These are phyloP conservation scores for Eimeria praecox DNA, from an alignment of 169 alveolate species.

Conservation along the genomic window DNA sequence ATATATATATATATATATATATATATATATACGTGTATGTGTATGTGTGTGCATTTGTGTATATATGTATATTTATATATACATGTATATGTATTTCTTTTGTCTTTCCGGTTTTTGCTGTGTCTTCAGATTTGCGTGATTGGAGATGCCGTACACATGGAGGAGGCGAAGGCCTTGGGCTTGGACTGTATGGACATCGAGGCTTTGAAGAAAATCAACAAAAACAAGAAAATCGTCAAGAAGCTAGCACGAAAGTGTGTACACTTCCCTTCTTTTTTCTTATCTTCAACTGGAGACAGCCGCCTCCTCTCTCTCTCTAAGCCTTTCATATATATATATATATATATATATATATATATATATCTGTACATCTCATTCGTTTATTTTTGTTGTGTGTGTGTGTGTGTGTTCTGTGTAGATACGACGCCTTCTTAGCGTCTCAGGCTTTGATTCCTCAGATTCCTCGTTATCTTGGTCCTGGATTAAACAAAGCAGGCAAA, in stretches of 20 bases:
- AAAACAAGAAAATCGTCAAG: conserved; percentile 99
- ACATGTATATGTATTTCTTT: background rate
- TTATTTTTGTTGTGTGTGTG: background rate
- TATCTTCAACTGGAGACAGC: background rate
- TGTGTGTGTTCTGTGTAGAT: conserved; percentile 86
- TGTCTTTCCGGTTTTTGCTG: background rate
- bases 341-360: no score
- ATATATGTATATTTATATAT: no score
- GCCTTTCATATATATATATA: no score
- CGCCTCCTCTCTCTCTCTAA: background rate
- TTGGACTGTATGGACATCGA: conserved; percentile 98
- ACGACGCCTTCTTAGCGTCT: conserved; percentile 98
- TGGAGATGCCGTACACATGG: conserved; percentile 99
- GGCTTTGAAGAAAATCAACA: conserved; percentile 99
- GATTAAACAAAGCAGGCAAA: conserved; percentile 99
- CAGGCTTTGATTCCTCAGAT: conserved; percentile 99
- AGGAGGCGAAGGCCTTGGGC: conserved; percentile 97
- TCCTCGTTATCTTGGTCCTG: conserved; percentile 99
- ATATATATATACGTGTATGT: no score
- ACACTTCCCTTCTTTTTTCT: background rate
- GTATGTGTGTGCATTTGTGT: background rate
- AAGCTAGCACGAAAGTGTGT: conserved; percentile 89
- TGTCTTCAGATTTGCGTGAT: conserved; percentile 97
- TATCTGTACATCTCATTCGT: background rate
- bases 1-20: no score